phyloP scores from a whole-genome alignment of 192 early-diverging fungal genomes.

The Podila verticillata region DNA sequence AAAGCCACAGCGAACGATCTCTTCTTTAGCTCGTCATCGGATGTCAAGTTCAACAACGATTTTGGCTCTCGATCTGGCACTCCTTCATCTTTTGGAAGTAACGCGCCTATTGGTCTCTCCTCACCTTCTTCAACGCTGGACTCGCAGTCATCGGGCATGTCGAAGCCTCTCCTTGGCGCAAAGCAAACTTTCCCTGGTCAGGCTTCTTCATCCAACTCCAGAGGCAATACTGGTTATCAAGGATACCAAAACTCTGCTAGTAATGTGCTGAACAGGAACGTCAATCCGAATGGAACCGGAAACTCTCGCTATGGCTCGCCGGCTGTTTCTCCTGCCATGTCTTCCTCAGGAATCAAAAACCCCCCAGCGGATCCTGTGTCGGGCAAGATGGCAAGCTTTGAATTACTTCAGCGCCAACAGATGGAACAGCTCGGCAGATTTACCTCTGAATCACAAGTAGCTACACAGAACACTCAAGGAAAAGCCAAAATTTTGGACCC shows the following conservation, averaged over 20 bases:
- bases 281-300: slow-evolving; percentile 15
- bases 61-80: slow-evolving; percentile 11
- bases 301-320: slow-evolving; percentile 4
- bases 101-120: slow-evolving; percentile 16
- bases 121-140: slow-evolving; percentile 10
- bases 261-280: background rate
- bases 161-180: slow-evolving; percentile 16
- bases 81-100: slow-evolving; percentile 20
- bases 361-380: background rate
- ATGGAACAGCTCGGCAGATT: slow-evolving; percentile 41
- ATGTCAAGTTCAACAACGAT: slow-evolving; percentile 10
- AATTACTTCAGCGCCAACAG: slow-evolving; percentile 30
- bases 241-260: background rate
- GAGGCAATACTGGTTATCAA: background rate
- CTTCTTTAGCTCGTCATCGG: slow-evolving; percentile 24
- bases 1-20: slow-evolving; percentile 33
- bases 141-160: slow-evolving; percentile 15
- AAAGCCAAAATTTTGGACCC: slow-evolving; percentile 34
- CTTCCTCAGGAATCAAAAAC: background rate
- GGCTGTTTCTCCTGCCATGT: background rate
- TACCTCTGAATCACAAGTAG: background rate
- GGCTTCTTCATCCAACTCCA: background rate
- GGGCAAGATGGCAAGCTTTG: slow-evolving; percentile 11
- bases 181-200: background rate
- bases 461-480: slow-evolving; percentile 24